phyloP scores from a whole-genome alignment of 2,329 filamentous ascomycete genomes.

The Monascus ruber region DNA sequence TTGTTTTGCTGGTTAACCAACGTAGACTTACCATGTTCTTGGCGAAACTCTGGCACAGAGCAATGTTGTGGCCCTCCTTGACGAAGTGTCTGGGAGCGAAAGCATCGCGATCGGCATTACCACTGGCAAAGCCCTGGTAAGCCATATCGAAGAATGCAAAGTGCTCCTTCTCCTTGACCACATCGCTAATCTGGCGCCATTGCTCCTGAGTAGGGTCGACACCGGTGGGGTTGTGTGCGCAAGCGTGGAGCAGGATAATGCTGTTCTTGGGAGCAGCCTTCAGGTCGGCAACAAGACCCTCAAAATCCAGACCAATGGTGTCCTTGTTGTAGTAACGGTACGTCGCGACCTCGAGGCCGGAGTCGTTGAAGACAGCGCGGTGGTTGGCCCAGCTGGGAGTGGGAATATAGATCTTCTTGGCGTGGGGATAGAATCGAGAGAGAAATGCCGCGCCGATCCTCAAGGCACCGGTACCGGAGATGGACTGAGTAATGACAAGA shows the following conservation, averaged over 20 bases:
- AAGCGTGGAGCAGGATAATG: conserved; percentile 89
- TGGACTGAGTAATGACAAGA: conserved; percentile 89
- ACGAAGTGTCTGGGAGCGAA: conserved; percentile 91
- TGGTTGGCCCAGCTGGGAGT: conserved; percentile 98
- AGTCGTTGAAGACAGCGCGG: conserved; percentile 88
- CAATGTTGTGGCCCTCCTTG: conserved; percentile 78
- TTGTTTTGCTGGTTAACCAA: not conserved
- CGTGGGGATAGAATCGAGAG: conserved; percentile 76
- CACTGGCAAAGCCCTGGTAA: conserved; percentile 95
- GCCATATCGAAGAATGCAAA: conserved; percentile 99
- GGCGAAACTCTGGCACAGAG: conserved; percentile 86
- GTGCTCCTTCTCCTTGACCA: conserved; percentile 76
- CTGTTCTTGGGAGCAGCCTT: conserved; percentile 77
- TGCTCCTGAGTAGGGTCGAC: conserved; percentile 86
- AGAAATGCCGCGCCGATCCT: conserved; percentile 92
- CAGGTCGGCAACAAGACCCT: conserved; percentile 82
- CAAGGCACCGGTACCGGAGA: conserved; percentile 93
- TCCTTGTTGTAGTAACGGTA: conserved; percentile 99
- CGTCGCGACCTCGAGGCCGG: conserved; percentile 79
- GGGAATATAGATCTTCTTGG: conserved; percentile 94
- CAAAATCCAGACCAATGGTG: conserved; percentile 95
- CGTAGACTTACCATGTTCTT: conserved; percentile 79
- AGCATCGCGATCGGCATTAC: conserved; percentile 82
- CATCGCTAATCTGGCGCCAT: conserved; percentile 81
- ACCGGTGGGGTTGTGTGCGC: conserved; percentile 95